phyloP scores from a whole-genome alignment of 768 basidiomycete genomes.

The Tylopilus cervinicoccineus region DNA sequence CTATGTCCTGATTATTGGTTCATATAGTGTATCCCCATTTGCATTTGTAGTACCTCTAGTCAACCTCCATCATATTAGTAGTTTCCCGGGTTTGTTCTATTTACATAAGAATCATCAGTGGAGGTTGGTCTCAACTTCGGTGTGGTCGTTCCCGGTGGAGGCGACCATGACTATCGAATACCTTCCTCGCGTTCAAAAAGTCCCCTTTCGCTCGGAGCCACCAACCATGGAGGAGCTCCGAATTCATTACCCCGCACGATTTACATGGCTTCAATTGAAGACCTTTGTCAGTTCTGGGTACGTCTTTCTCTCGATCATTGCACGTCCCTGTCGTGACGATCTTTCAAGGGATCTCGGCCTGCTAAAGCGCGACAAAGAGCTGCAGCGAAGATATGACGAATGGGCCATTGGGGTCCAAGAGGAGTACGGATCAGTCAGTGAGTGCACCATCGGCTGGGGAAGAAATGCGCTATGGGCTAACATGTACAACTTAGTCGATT shows the following conservation, averaged over 20 bases:
- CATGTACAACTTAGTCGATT: slow-evolving; percentile 48
- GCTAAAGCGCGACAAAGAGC: slow-evolving; percentile 64
- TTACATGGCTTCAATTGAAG: slow-evolving; percentile 74
- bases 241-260: slow-evolving; percentile 66
- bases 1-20: background rate
- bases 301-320: slow-evolving; percentile 8
- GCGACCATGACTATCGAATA: slow-evolving; percentile 19
- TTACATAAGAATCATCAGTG: no score
- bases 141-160: no score
- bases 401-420: slow-evolving; percentile 54
- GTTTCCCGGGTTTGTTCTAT: no score
- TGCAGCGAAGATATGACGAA: slow-evolving; percentile 63
- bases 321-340: background rate
- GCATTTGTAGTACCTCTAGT: slow-evolving; percentile 19
- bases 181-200: slow-evolving; percentile 10
- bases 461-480: background rate
- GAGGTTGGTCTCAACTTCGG: slow-evolving; percentile 15
- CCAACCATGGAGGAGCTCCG: slow-evolving; percentile 68
- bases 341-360: slow-evolving; percentile 69
- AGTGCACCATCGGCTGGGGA: slow-evolving; percentile 14
- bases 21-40: slow-evolving; percentile 9
- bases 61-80: background rate
- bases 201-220: slow-evolving; percentile 51
- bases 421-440: slow-evolving; percentile 66
- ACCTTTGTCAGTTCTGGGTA: slow-evolving; percentile 79